Evolutionary conservation across 495 filamentous ascomycete species (phyloP).

Genomic region (Articulospora tetracladia): DNA sequence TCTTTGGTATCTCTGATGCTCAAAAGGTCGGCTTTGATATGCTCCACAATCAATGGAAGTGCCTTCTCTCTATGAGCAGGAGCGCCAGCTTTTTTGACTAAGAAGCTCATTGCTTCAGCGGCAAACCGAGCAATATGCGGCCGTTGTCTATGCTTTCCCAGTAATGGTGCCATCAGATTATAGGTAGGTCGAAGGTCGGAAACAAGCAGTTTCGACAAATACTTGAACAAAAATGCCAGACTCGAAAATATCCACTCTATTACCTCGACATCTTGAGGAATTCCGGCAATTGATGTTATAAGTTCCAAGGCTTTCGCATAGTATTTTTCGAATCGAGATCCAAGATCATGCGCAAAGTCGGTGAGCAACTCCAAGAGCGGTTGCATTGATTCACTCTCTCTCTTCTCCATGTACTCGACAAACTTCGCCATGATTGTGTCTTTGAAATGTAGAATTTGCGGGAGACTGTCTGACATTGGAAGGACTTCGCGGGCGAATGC

Average conservation of each 20-base stretch:
- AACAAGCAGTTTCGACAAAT: slow-evolving; percentile 79
- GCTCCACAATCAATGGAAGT: slow-evolving; percentile 61
- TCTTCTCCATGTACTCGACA: slow-evolving; percentile 70
- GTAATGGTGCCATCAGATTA: slow-evolving; percentile 75
- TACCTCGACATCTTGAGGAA: slow-evolving; percentile 60
- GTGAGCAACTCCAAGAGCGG: slow-evolving; percentile 79
- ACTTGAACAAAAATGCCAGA: slow-evolving; percentile 95
- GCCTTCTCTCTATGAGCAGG: slow-evolving; percentile 69
- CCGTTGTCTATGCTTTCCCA: slow-evolving; percentile 79
- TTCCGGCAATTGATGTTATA: slow-evolving; percentile 50
- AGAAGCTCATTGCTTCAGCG: slow-evolving; percentile 90
- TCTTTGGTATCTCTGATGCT: slow-evolving; percentile 46
- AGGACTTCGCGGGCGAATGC: slow-evolving; percentile 67
- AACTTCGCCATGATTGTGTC: slow-evolving; percentile 77
- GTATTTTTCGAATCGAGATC: slow-evolving; percentile 81
- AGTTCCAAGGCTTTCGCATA: slow-evolving; percentile 68
- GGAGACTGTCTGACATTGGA: slow-evolving; percentile 80
- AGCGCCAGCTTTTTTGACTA: slow-evolving; percentile 81
- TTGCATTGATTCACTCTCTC: slow-evolving; percentile 73
- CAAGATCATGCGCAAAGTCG: slow-evolving; percentile 89
- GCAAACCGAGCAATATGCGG: slow-evolving; percentile 84
- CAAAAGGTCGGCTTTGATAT: slow-evolving; percentile 64
- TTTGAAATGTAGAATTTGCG: slow-evolving; percentile 85
- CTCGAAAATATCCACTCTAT: slow-evolving; percentile 97
- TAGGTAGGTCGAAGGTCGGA: slow-evolving; percentile 82